A percentile compares a stretch with the other conserved stretches of the same genome.
Conservation (phyloP, 257 asterid species). For the Petunia secreta region DNA sequence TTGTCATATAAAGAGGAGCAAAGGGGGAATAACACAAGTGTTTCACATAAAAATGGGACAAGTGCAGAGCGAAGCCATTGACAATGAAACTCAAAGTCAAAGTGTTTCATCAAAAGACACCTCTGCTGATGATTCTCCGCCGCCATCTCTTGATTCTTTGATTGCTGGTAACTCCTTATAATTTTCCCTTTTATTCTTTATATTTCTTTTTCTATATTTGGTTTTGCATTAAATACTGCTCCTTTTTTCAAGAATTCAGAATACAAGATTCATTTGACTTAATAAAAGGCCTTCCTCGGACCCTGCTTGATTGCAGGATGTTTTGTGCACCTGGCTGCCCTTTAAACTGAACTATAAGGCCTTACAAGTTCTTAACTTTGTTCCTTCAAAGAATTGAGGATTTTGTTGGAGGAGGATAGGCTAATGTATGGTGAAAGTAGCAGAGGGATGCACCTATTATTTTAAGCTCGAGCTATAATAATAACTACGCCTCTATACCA, state of each 20-base stretch:
- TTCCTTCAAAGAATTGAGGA: not conserved
- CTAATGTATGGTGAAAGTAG: not conserved
- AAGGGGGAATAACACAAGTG: too few relatives aligned
- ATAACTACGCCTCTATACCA: not conserved
- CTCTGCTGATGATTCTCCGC: slow-evolving; percentile 31
- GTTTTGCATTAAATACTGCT: too few relatives aligned
- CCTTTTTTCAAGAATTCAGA: slow-evolving; percentile 8
- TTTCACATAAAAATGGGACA: slow-evolving; percentile 27
- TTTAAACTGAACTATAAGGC: not conserved
- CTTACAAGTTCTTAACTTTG: not conserved
- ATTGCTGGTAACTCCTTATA: slow-evolving; percentile 40
- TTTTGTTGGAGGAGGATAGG: not conserved
- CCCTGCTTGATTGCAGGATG: too few relatives aligned
- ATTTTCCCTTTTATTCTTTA: not conserved
- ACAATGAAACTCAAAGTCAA: not conserved
- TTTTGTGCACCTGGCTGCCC: too few relatives aligned
- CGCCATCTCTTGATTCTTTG: slow-evolving; percentile 65
- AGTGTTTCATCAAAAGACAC: not conserved
- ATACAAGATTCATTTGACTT: not conserved
- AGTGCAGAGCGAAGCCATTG: slow-evolving; percentile 27
- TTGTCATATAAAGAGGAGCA: too few relatives aligned
- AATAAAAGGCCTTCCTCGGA: not conserved
- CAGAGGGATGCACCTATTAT: not conserved
- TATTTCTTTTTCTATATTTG: not conserved
- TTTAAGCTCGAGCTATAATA: not conserved